A percentile compares a stretch with the other conserved stretches of the same genome.
Evolutionary conservation across 208 protist genomes (phyloP).

Genomic region (Blastocrithidia nonstop): DNA sequence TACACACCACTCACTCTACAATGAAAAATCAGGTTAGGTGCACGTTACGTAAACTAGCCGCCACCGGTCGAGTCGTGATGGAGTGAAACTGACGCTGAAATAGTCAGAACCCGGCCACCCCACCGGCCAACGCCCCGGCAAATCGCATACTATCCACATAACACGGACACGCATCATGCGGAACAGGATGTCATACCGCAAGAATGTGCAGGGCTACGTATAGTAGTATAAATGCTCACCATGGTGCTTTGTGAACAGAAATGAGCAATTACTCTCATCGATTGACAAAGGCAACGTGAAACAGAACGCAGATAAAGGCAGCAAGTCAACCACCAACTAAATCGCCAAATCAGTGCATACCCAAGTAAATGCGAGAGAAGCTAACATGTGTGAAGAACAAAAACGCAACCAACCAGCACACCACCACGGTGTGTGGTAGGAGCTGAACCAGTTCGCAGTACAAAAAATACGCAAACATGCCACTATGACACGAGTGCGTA

Average conservation of each 20-base stretch:
- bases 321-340: constrained; percentile 26
- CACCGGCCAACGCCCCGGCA: constrained; percentile 21
- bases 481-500: constrained; percentile 40
- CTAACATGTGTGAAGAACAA: constrained; percentile 29
- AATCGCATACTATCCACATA: constrained; percentile 65
- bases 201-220: constrained; percentile 24
- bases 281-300: constrained; percentile 24
- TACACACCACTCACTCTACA: constrained; percentile 19
- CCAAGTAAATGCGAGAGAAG: constrained; percentile 45
- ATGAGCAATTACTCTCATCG: constrained; percentile 13
- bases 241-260: constrained; percentile 4
- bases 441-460: constrained; percentile 18
- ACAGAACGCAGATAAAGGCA: constrained; percentile 19
- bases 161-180: constrained; percentile 49
- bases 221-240: constrained; percentile 15
- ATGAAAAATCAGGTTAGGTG: constrained; percentile 18
- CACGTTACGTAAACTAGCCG: constrained; percentile 6
- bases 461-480: constrained; percentile 35
- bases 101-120: constrained; percentile 18
- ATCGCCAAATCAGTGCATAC: constrained; percentile 69
- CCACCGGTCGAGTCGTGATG: constrained; percentile 6
- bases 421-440: constrained; percentile 15
- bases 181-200: constrained; percentile 21
- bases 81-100: constrained; percentile 15
- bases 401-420: constrained; percentile 23